These are phyloP conservation scores for Aspergillus hancockii DNA, from an alignment of 495 filamentous ascomycete genomes.

Conservation along the genomic window DNA sequence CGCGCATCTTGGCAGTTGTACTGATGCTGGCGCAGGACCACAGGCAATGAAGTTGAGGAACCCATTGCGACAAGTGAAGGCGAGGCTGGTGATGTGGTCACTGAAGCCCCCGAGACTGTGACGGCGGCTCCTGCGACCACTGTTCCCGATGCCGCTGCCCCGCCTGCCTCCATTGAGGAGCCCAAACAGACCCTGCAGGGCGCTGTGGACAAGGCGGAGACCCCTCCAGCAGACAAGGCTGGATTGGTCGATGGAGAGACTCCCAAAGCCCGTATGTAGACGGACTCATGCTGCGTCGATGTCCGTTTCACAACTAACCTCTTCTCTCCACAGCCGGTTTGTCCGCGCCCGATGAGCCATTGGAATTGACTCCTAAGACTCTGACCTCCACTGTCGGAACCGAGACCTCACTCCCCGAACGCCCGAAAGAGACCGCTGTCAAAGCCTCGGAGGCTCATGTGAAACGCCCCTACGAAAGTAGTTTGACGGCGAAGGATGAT, in stretches of 20 bases:
- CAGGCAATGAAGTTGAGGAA: constrained; percentile 44
- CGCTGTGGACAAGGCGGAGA: constrained; percentile 27
- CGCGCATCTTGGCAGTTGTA: neutral
- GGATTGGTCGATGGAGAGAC: constrained; percentile 16
- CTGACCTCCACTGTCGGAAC: constrained; percentile 14
- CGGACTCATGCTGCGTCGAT: neutral
- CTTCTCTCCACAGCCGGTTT: constrained; percentile 20
- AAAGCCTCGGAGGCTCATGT: constrained; percentile 19
- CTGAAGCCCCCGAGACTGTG: constrained; percentile 25
- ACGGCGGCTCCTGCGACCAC: constrained; percentile 27
- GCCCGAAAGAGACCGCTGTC: constrained; percentile 26
- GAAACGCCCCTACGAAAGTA: constrained; percentile 30
- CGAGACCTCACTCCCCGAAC: constrained; percentile 31
- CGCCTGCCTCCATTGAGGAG: constrained; percentile 23
- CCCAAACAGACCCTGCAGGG: constrained; percentile 21
- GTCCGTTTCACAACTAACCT: neutral
- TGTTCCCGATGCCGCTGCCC: constrained; percentile 23
- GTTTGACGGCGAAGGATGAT: constrained; percentile 22
- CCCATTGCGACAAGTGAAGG: constrained; percentile 36
- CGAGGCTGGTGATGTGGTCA: constrained; percentile 25
- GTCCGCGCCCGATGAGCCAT: constrained; percentile 24
- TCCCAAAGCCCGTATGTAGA: neutral
- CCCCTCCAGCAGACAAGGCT: constrained; percentile 16
- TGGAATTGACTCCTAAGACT: constrained; percentile 7
- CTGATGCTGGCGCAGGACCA: constrained; percentile 27